Percentiles rank a stretch among this genome's conserved stretches.
Evolutionary conservation across 768 basidiomycete species (phyloP).

Genomic region (Suillus variegatus): DNA sequence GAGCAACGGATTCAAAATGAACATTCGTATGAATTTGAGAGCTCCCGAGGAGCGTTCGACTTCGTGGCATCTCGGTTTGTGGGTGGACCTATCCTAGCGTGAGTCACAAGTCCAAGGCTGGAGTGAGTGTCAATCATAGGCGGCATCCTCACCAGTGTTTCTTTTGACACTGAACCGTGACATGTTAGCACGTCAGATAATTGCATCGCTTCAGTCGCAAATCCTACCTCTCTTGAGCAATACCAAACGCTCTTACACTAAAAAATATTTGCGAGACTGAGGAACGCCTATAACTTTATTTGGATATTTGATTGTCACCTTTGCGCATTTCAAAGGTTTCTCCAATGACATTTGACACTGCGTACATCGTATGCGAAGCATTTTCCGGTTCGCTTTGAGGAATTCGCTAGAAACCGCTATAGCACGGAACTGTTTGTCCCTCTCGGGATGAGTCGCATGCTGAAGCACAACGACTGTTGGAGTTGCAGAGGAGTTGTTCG

Average conservation of each 20-base stretch:
- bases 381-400: not conserved
- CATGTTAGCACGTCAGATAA: not conserved
- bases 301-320: not conserved
- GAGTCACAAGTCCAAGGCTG: not conserved
- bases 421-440: not conserved
- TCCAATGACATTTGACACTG: not conserved
- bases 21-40: not conserved
- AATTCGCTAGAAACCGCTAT: not conserved
- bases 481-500: not conserved
- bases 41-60: not conserved
- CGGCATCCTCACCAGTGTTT: not conserved
- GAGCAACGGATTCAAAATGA: not conserved
- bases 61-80: not conserved
- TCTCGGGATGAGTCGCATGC: not conserved
- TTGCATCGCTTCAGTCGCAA: not conserved
- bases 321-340: not conserved
- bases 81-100: not conserved
- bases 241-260: conserved; percentile 1
- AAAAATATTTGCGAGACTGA: not conserved
- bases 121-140: not conserved
- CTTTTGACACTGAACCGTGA: not conserved
- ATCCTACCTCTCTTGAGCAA: not conserved
- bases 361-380: not conserved
- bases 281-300: not conserved
- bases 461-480: not conserved